Evolutionary conservation across 2,329 filamentous ascomycete species (phyloP), one percentile per base, ranked within the genome.

Genomic region (Trichoderma polysporum): DNA sequence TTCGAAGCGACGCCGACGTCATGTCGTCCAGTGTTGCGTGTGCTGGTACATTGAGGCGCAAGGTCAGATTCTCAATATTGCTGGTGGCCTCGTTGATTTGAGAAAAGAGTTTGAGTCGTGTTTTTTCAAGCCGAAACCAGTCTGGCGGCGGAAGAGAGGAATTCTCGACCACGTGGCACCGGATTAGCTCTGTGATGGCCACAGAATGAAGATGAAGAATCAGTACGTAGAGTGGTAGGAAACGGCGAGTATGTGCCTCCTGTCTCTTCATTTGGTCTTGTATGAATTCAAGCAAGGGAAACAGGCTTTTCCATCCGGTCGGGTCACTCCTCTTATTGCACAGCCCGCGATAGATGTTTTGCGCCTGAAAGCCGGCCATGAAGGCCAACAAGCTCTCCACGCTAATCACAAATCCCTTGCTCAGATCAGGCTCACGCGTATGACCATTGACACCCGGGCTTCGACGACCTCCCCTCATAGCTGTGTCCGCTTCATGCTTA

Each of bases 401-500:
- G 37, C 80, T 80, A 12, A 84, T 75, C 0, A 79, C 79, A 33
- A 77, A 79, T 35, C 78, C 78, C n/a, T 79, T 76, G 71, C 81
- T 82, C 61, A 77, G 74, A 27, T 79, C 79, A 7, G 75, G 63
- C n/a, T 77, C 74, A 39, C 74, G 73, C 50, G 68, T 68, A 13
- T 62, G 47, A 50, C 68, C 71, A 6, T 70, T 58, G 10, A 69
- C 66, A 66, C 71, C 74, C 6, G 76, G 70, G 39, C 66, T 71
- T 39, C 69, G 70, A 17, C 70, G 71, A 0, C 57, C 62, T 13
- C 62, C 69, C 50, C 74, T 71, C 68, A 85, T 79, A 17, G 76
- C 80, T 3, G 73, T 58, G 69, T 88, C 86, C 29, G 84, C 83
- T 13, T 81, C 77, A 68, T 86, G 85, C 77, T 88, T 88, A 19